A percentile compares a stretch with the other conserved stretches of the same genome.
phyloP scores from a whole-genome alignment of 1,284 basidiomycete genomes.

The Ustilago lituana region DNA sequence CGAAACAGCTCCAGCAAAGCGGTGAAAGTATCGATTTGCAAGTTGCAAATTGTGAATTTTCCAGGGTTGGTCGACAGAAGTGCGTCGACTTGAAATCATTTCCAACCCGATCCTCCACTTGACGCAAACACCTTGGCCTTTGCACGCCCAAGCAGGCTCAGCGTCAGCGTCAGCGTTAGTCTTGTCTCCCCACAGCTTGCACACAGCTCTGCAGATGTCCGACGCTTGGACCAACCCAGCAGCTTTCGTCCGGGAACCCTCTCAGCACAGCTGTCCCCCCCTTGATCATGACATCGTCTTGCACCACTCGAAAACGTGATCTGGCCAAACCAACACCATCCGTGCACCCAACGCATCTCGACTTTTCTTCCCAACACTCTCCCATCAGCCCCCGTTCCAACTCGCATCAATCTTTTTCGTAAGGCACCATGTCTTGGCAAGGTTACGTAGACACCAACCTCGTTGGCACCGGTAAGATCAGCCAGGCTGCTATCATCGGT shows the following conservation, averaged over 20 bases:
- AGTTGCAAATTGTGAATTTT: background rate
- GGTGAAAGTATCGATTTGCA: background rate
- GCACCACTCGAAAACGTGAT: background rate
- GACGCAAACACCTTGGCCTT: background rate
- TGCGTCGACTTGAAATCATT: background rate
- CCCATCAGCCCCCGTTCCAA: constrained; percentile 1
- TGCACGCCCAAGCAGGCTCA: no score
- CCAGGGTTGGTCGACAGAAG: no score
- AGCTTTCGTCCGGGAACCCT: constrained; percentile 13
- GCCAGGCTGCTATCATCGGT: constrained; percentile 85
- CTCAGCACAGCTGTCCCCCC: no score
- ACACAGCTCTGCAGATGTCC: no score
- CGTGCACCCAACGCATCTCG: constrained; percentile 10
- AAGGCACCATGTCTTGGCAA: constrained; percentile 68
- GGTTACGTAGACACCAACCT: constrained; percentile 89
- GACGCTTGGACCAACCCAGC: constrained; percentile 6
- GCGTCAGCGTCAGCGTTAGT: no score
- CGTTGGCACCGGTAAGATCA: constrained; percentile 79
- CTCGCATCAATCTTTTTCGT: no score
- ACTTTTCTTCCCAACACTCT: background rate
- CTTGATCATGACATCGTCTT: constrained; percentile 10
- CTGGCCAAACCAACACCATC: constrained; percentile 7
- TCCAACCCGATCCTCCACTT: constrained; percentile 7
- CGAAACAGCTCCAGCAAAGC: background rate
- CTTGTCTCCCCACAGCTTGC: no score